Evolutionary conservation across 441 rosid species (phyloP).

Genomic region (Iberis amara): DNA sequence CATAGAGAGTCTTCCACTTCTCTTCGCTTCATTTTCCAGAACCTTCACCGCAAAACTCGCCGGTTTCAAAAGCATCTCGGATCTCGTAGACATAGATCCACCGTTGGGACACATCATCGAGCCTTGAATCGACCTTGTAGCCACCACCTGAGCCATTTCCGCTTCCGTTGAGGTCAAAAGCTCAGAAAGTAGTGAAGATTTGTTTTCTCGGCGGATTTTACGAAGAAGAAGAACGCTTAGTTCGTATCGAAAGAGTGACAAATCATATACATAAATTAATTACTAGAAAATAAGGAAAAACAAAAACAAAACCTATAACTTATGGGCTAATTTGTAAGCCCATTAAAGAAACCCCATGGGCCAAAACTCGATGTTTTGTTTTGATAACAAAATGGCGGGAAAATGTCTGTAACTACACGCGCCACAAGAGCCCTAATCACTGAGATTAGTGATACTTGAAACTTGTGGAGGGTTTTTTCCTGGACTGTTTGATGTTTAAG

Average conservation of each 20-base stretch:
- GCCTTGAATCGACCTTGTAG: constrained; percentile 55
- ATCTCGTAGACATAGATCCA: constrained; percentile 48
- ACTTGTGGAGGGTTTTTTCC: no score
- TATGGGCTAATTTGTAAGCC: background rate
- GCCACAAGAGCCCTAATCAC: constrained; percentile 40
- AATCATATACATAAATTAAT: no score
- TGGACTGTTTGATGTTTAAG: no score
- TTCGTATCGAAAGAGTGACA: constrained; percentile 49
- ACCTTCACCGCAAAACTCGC: constrained; percentile 44
- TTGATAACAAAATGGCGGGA: constrained; percentile 48
- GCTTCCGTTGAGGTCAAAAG: constrained; percentile 15
- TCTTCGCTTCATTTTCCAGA: constrained; percentile 31
- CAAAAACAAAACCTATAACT: background rate
- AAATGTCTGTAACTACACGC: constrained; percentile 35
- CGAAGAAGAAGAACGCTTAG: constrained; percentile 36
- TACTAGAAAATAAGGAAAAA: background rate
- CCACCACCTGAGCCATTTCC: constrained; percentile 75
- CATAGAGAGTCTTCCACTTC: constrained; percentile 26
- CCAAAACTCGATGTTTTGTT: background rate
- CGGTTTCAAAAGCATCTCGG: constrained; percentile 45
- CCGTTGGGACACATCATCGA: constrained; percentile 37
- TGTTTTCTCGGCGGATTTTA: constrained; percentile 41
- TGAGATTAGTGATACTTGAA: background rate
- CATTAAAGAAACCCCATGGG: background rate
- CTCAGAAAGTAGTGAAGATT: constrained; percentile 33